Conservation (phyloP, 1,284 basidiomycete genomes). For the Megacollybia platyphylla region DNA sequence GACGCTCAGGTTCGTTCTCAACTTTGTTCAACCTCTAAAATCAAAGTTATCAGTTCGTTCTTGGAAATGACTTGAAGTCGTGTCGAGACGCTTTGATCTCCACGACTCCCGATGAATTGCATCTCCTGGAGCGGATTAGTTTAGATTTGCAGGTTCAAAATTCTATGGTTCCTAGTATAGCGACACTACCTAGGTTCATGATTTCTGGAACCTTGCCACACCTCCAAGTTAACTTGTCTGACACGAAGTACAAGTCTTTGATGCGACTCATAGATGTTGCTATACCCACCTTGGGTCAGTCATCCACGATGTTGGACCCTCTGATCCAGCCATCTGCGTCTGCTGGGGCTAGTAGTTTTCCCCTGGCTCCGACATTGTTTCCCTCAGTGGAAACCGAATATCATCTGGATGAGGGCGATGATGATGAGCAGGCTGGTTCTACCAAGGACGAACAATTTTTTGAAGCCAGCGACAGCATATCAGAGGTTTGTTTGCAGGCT, state of each 20-base stretch:
- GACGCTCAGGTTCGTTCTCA: conserved; percentile 66
- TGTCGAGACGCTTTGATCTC: conserved; percentile 70
- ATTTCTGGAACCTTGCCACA: conserved; percentile 84
- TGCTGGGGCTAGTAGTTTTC: conserved; percentile 24
- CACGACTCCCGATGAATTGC: conserved; percentile 50
- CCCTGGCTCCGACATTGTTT: conserved; percentile 44
- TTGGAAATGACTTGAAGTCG: conserved; percentile 77
- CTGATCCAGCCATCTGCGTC: conserved; percentile 14
- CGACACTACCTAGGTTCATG: conserved; percentile 85
- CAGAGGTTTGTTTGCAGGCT: conserved; percentile 4
- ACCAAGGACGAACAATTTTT: conserved; percentile 55
- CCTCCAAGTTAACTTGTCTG: conserved; percentile 90
- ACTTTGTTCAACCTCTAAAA: conserved; percentile 3
- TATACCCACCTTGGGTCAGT: conserved; percentile 69
- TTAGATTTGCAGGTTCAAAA: conserved; percentile 87
- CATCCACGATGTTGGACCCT: conserved; percentile 8
- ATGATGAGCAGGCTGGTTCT: conserved; percentile 18
- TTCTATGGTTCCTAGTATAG: conserved; percentile 83
- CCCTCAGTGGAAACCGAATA: conserved; percentile 44
- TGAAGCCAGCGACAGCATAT: conserved; percentile 45
- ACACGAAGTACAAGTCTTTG: conserved; percentile 89
- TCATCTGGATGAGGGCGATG: conserved; percentile 45
- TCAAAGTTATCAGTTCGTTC: conserved; percentile 57
- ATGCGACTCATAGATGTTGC: conserved; percentile 91
- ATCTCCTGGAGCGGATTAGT: conserved; percentile 81